Evolutionary conservation across 306 rosid genomes (phyloP).

Genomic region (Dalbergia cultrata): DNA sequence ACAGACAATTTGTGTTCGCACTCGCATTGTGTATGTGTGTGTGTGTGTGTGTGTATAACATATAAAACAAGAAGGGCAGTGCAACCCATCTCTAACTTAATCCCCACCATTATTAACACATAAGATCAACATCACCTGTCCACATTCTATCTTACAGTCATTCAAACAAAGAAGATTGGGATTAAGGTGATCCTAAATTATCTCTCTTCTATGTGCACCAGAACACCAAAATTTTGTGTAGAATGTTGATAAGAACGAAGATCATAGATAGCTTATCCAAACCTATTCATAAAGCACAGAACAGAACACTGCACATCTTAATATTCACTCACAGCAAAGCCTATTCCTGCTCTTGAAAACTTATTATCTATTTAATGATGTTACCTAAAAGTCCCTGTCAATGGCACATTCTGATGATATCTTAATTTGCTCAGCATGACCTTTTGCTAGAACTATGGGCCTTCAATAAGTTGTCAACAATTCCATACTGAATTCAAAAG

Average conservation of each 20-base stretch:
- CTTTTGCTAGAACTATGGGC: constrained; percentile 3
- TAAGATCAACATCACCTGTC: constrained; percentile 16
- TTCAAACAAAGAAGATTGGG: constrained; percentile 38
- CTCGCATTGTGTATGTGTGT: no score
- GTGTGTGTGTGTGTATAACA: no score
- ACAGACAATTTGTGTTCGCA: not conserved
- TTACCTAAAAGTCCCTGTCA: not conserved
- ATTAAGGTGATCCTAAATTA: not conserved
- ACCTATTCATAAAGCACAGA: constrained; percentile 17
- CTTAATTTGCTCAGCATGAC: constrained; percentile 16
- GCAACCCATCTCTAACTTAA: constrained; percentile 35
- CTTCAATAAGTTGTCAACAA: not conserved
- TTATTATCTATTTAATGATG: constrained; percentile 18
- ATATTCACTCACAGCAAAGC: not conserved
- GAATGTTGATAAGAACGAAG: constrained; percentile 29
- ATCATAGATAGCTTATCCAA: constrained; percentile 11
- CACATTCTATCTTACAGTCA: constrained; percentile 10
- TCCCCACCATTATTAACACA: constrained; percentile 16
- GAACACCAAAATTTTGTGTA: constrained; percentile 20
- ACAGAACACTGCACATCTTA: constrained; percentile 9
- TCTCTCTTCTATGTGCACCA: constrained; percentile 28
- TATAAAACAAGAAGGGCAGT: not conserved
- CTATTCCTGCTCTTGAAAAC: constrained; percentile 11
- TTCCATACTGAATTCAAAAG: not conserved
- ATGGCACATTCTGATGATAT: not conserved